Base-by-base conservation (phyloP, 352 stramenopile genomes). In the Halophytophthora batemanensis region DNA sequence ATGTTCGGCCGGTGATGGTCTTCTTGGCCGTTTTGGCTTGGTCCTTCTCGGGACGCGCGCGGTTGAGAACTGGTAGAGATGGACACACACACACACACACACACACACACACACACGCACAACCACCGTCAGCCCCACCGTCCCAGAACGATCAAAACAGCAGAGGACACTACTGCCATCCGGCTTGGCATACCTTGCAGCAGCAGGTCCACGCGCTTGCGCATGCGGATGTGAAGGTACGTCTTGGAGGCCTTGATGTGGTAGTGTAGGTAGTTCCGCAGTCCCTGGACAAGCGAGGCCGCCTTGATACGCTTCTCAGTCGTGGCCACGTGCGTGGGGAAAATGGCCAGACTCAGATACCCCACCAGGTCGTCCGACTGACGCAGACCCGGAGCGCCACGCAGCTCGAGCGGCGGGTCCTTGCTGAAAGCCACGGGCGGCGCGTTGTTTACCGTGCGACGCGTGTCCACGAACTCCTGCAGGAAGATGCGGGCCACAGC, bases 171-270 rank as follows among this genome's bases (percentile, higher is more conserved):
- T 35, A 39, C 17, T 13, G n/a, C 28, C 6, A 17, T n/a, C n/a
- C n/a, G n/a, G n/a, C n/a, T n/a, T n/a, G n/a, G 19, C 47, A 19
- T 66, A 87, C 80, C 86, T 82, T 97, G 91, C 60, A 98, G 77
- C 37, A 97, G 66, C 56, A 87, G 57, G 43, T 95, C 87, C 17
- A 98, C 92, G 53, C 88, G 83, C 79, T 96, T 96, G 57, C 93
- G 80, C 93, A 98, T 98, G 49, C 93, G 81, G 67, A 97, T 97
- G 76, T 98, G 93, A 59, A 98, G 64, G 69, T 98, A 96, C 43
- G 91, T 97, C 71, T 98, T 98, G 31, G 90, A 96, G 15, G 90
- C 88, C 81, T 97, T 98, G 67, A 98, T 96, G 72, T 98, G 93
- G 79, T 98, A 98, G 66, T 97, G 90, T 43, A 98, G 64, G 82